Evolutionary conservation across 768 basidiomycete species (phyloP), one percentile per base, ranked within the genome.

Genomic region (Amanita exitialis): DNA sequence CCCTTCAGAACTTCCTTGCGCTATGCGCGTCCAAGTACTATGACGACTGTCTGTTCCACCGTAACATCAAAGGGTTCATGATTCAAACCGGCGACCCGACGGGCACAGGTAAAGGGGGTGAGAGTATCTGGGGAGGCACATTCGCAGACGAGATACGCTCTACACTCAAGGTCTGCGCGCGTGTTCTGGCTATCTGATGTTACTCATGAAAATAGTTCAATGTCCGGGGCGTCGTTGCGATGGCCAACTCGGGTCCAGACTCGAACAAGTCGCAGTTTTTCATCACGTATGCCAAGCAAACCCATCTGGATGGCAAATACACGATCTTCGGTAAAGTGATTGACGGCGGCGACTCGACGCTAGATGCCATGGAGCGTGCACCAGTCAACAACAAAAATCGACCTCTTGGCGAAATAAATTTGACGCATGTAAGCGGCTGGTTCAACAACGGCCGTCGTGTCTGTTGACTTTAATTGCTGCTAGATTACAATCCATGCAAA

Each of bases 281-380:
- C 63, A 76, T 93, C 61, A 82, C 90, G 3, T 97, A 97, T 62
- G 72, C 86, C 2, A 98, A 98, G 64, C 95, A 97, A 59, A 69
- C 89, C 0, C 94, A 96, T 64, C 78, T 99, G 13, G 95, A 99
- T 62, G 84, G 84, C 56, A 97, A 96, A 64, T 87, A 89, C 67
- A 91, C 91, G 13, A 96, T 97, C 47, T 83, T 98, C 54, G 95
- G 92, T 51, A 91, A 87, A 73, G 93, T 99, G n/a, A 98, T 99
- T 57, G 96, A 99, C 62, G 96, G 96, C 16, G 79, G 78, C n/a
- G 94, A 99, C 62, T 82, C 90, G 3, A 90, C 94, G 4, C 69
- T 99, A 41, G 96, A 98, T 59, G 76, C 78, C n/a, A 91, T 97
- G 79, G 96, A 98, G 64, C 80, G 83, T 20, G 82, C 85, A 0